Base-by-base conservation (phyloP, 2,329 filamentous ascomycete species). In the Pestalotiopsis sp. region DNA sequence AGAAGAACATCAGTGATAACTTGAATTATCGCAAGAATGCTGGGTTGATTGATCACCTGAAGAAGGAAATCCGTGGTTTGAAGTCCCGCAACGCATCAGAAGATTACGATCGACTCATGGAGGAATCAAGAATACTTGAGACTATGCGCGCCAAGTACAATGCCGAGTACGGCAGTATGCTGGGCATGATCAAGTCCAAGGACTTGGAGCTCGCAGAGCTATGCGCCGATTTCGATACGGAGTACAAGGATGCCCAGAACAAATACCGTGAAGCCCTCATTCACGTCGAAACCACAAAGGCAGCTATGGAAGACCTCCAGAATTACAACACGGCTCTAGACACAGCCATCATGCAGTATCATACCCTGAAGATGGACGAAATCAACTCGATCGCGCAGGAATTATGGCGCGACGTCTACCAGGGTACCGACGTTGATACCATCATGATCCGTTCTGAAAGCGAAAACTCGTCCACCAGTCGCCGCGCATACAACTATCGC, bases 291-390 rank as follows among this genome's bases (percentile, higher is more conserved):
- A 97, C 95, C 0, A 98, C 94, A 63, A 97, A 95, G 80, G 95
- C 95, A 3, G 95, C 94, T 2, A 93, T 97, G 67, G 94, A 97
- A 68, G 96, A 99, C 78, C 84, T 99, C 45, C 92, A 87, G 6
- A 92, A 93, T 56, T 98, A 97, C 78, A 87, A 90, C 58, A 86
- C 89, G 11, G 96, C 96, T 7, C 87, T 99, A 13, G 95, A 98
- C 83, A 94, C 96, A 77, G 97, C 96, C 61, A 97, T 99, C 76
- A 98, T 99, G 93, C 93, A 93, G 76, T 99, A 95, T 77, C 96
- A 99, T 82, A 88, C 91, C 38, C 84, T 97, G 77, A 99, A 99
- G 85, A 99, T 99, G 96, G 93, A 96, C 74, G 95, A 99, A 79
- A 95, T 99, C 79, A 99, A 99, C 81, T 88, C 90, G 68, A 98